A percentile compares a stretch with the other conserved stretches of the same genome.
These are phyloP conservation scores for Aspergillus ustus DNA, from an alignment of 2,329 filamentous ascomycete species.

Conservation along the genomic window DNA sequence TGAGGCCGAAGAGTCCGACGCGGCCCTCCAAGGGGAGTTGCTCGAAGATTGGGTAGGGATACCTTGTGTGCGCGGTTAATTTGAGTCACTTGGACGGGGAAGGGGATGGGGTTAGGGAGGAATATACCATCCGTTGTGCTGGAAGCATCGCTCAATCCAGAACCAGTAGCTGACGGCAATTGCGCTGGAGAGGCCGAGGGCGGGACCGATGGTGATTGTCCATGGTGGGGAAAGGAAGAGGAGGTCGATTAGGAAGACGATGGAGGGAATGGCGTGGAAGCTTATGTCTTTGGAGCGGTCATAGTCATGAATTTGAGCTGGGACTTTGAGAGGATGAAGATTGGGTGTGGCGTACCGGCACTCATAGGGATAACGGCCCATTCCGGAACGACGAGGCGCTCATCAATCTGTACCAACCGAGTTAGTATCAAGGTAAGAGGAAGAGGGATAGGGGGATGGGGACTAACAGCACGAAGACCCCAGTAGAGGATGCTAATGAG, in stretches of 20 bases:
- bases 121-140: conserved; percentile 62
- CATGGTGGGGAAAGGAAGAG: conserved; percentile 65
- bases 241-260: conserved; percentile 60
- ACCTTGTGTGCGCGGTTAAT: conserved; percentile 54
- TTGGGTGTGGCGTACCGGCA: conserved; percentile 37
- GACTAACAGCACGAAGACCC: conserved; percentile 56
- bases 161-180: conserved; percentile 67
- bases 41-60: conserved; percentile 85
- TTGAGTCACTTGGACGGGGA: too few relatives aligned
- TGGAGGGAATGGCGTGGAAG: conserved; percentile 58
- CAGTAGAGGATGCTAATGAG: conserved; percentile 66
- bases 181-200: conserved; percentile 52
- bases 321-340: neutral
- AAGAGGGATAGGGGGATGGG: neutral
- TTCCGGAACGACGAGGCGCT: conserved; percentile 56
- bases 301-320: neutral
- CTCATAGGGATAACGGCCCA: conserved; percentile 42
- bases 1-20: conserved; percentile 68
- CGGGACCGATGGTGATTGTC: conserved; percentile 58
- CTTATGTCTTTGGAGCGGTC: conserved; percentile 41
- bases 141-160: conserved; percentile 66
- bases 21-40: conserved; percentile 69
- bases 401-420: conserved; percentile 42
- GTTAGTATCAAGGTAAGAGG: conserved; percentile 8
- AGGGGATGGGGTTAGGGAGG: neutral